Conservation (phyloP, 305 asterid species). For the Solanum hybrid region DNA sequence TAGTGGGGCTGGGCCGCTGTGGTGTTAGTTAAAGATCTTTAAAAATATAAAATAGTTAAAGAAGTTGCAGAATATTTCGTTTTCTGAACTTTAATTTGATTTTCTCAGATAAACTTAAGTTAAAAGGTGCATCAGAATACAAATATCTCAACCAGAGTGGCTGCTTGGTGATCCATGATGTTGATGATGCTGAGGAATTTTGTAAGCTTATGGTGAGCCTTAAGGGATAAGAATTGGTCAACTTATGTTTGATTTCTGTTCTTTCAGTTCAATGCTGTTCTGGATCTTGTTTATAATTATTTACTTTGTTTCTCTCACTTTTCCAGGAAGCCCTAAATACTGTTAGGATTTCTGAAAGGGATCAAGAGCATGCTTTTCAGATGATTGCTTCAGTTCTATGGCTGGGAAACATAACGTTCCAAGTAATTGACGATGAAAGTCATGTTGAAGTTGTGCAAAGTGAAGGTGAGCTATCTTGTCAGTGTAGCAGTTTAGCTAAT, state of each 20-base stretch:
- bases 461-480: constrained; percentile 56
- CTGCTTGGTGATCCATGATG: constrained; percentile 54
- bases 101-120: constrained; percentile 55
- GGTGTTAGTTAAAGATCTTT: background rate
- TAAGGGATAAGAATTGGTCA: constrained; percentile 8
- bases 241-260: background rate
- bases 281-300: constrained; percentile 16
- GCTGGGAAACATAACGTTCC: constrained; percentile 92
- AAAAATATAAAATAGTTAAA: background rate
- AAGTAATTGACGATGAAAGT: constrained; percentile 57
- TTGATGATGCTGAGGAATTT: constrained; percentile 70
- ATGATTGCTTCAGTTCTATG: constrained; percentile 92
- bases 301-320: constrained; percentile 14
- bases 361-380: constrained; percentile 70
- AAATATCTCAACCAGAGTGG: constrained; percentile 72
- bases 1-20: background rate
- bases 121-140: constrained; percentile 61
- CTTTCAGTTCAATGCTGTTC: constrained; percentile 3
- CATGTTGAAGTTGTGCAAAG: constrained; percentile 68
- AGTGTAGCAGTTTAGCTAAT: constrained; percentile 11
- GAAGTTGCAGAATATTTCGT: background rate
- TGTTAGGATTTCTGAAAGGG: constrained; percentile 54
- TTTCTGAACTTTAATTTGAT: constrained; percentile 7
- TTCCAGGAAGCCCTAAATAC: constrained; percentile 65
- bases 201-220: constrained; percentile 54